Base-by-base conservation (phyloP, 768 basidiomycete genomes). In the Trametes meyenii region DNA sequence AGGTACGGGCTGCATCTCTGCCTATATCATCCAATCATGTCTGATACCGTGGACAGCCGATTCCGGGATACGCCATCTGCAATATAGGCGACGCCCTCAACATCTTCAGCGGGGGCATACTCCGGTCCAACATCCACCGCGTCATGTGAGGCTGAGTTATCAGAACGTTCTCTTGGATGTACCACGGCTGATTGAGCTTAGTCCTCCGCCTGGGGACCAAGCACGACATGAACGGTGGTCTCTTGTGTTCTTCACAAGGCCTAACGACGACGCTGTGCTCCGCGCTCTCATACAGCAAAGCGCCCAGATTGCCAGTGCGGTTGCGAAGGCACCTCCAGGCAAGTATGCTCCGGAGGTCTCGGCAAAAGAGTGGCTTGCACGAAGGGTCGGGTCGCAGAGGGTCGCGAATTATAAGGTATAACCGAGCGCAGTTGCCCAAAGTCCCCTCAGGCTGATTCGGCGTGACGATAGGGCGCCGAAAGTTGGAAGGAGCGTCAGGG, bases 161-260 rank as follows among this genome's bases (percentile, higher is more conserved):
- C 50, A 8, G 40, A 45, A 35, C 10, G 8, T 23, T 26, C 35
- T 35, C 40, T 23, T 11, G n/a, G n/a, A n/a, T n/a, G n/a, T n/a
- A n/a, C n/a, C n/a, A n/a, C n/a, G n/a, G n/a, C n/a, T n/a, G n/a
- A 46, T 24, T 12, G 23, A 17, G 17, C 19, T 19, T 29, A 54
- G 67, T 44, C 1, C 86, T 6, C 85, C 89, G 0, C 88, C 89
- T 0, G 82, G 84, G 8, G 65, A 71, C 5, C 89, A 91, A 71
- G 76, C 76, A 0, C 69, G 75, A 6, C 69, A 77, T 23, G 82
- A 83, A 24, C 80, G 88, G n/a, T 89, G 84, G 82, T 90, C 88
- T 3, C 73, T 89, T 7, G 88, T 87, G 0, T 90, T 82, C 72
- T 89, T 90, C 73, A 84, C 81, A 0, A 79, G 89, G 14, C 87